Conservation (phyloP, 2,329 filamentous ascomycete genomes). For the Cadophora gregata region DNA sequence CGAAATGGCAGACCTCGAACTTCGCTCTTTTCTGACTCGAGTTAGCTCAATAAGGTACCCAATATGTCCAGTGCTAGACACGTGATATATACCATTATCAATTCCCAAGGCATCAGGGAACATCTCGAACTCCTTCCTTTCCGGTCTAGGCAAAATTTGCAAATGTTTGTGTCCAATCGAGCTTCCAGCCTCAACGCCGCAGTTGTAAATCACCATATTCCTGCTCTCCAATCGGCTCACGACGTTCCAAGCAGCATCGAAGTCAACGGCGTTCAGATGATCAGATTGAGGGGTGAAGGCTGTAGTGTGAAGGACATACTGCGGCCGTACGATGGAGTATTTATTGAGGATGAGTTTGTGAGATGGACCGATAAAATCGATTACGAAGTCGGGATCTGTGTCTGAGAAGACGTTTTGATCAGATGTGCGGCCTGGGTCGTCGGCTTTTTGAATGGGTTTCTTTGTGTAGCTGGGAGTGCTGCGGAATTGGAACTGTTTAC, state of each 20-base stretch:
- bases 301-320: slow-evolving; percentile 48
- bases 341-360: slow-evolving; percentile 48
- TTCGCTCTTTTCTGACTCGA: slow-evolving; percentile 7
- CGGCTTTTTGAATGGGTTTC: slow-evolving; percentile 36
- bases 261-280: slow-evolving; percentile 46
- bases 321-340: slow-evolving; percentile 46
- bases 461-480: slow-evolving; percentile 31
- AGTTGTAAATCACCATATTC: slow-evolving; percentile 53
- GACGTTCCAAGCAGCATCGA: slow-evolving; percentile 47
- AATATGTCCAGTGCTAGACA: no score
- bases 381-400: slow-evolving; percentile 43
- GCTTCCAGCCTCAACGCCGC: slow-evolving; percentile 50
- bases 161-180: slow-evolving; percentile 54
- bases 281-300: slow-evolving; percentile 48
- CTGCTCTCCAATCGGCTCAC: slow-evolving; percentile 38
- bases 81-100: slow-evolving; percentile 10
- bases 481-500: slow-evolving; percentile 42
- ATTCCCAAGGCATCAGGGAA: slow-evolving; percentile 36
- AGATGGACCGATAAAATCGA: slow-evolving; percentile 39
- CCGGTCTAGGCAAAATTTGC: slow-evolving; percentile 48
- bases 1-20: slow-evolving; percentile 20
- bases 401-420: slow-evolving; percentile 40
- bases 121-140: slow-evolving; percentile 27
- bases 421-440: slow-evolving; percentile 39
- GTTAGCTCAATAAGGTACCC: slow-evolving; percentile 6